phyloP scores from a whole-genome alignment of 2,329 filamentous ascomycete genomes.

The Pseudocercospora cruenta region DNA sequence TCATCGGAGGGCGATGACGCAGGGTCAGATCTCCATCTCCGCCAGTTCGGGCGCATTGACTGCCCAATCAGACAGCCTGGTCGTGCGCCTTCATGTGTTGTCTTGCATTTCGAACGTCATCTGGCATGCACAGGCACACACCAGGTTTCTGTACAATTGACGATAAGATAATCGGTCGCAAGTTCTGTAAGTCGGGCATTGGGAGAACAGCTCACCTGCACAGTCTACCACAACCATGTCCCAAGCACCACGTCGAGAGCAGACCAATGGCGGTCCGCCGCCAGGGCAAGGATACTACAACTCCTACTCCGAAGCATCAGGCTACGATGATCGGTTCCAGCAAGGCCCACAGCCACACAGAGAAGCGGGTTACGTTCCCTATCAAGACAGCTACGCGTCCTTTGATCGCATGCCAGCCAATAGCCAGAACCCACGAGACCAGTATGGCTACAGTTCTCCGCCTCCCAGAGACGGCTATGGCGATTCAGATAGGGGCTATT shows the following conservation, averaged over 20 bases:
- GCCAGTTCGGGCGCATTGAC: background rate
- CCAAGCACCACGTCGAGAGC: background rate
- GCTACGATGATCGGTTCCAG: constrained; percentile 18
- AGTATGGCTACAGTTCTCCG: constrained; percentile 11
- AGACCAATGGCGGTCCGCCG: constrained; percentile 6
- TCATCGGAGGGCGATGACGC: background rate
- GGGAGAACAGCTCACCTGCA: background rate
- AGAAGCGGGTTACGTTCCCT: constrained; percentile 18
- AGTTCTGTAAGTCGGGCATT: background rate
- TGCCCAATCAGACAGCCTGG: background rate
- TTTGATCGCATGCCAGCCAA: constrained; percentile 1
- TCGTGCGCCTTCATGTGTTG: background rate
- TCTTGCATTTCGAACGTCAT: background rate
- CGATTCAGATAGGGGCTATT: constrained; percentile 11
- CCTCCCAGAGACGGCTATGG: constrained; percentile 9
- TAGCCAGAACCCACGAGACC: background rate
- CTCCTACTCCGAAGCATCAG: constrained; percentile 15
- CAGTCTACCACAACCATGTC: background rate
- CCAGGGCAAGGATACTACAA: constrained; percentile 19
- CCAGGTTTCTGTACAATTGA: background rate
- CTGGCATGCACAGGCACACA: background rate
- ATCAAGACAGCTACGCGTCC: constrained; percentile 15
- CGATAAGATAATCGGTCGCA: background rate
- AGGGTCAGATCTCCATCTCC: background rate
- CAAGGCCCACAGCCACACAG: constrained; percentile 13